These are phyloP conservation scores for Cordyceps sp. DNA, from an alignment of 2,329 filamentous ascomycete genomes.

Conservation along the genomic window DNA sequence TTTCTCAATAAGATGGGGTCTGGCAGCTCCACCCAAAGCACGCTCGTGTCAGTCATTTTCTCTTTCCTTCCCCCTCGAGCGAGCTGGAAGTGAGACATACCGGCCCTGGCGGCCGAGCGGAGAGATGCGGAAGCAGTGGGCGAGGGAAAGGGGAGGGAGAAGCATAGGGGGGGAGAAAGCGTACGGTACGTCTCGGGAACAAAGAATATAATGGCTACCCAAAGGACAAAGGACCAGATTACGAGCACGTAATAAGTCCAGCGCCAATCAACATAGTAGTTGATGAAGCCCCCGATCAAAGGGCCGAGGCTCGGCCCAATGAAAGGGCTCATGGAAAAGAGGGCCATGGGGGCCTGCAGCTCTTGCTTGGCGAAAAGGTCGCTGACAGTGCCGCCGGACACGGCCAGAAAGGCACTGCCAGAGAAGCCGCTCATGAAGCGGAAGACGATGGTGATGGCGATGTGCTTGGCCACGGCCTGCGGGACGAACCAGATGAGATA, in stretches of 20 bases:
- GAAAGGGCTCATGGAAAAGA: constrained; percentile 54
- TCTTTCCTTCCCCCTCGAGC: too few relatives aligned
- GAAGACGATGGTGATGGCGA: constrained; percentile 60
- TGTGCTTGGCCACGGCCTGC: constrained; percentile 65
- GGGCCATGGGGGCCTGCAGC: constrained; percentile 67
- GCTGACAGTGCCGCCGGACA: constrained; percentile 73
- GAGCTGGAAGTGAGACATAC: neutral
- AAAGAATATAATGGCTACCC: constrained; percentile 47
- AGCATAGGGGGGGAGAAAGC: constrained; percentile 7
- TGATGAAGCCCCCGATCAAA: constrained; percentile 64
- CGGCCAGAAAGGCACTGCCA: constrained; percentile 51
- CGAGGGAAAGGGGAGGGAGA: neutral
- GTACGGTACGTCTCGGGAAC: constrained; percentile 77
- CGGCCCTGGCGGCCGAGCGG: neutral
- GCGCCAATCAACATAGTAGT: constrained; percentile 55
- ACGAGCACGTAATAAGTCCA: constrained; percentile 77
- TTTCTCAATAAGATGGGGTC: constrained; percentile 53
- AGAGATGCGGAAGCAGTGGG: neutral
- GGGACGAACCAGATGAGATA: constrained; percentile 73
- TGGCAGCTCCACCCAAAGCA: too few relatives aligned
- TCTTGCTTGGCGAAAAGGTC: constrained; percentile 56
- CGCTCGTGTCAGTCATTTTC: too few relatives aligned
- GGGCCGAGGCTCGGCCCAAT: constrained; percentile 43
- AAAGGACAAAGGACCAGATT: constrained; percentile 59
- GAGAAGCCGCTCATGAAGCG: constrained; percentile 65